Conservation (phyloP, 768 basidiomycete genomes). For the Pisolithus sp. region DNA sequence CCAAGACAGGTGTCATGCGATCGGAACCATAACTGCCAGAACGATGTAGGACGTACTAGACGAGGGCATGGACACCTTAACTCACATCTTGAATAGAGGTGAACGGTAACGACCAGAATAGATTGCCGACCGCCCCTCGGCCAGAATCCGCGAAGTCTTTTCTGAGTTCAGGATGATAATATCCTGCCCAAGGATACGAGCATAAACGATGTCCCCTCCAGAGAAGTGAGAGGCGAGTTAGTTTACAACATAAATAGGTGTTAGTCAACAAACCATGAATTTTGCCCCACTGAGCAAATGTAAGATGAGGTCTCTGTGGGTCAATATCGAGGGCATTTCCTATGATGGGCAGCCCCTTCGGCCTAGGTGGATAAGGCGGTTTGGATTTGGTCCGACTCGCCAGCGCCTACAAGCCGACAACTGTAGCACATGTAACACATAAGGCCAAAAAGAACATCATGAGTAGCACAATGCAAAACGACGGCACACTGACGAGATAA, state of each 20-base stretch:
- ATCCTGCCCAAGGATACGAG: neutral
- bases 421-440: neutral
- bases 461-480: no score
- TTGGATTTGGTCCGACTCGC: neutral
- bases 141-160: constrained; percentile 1
- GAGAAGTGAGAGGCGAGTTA: neutral
- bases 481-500: no score
- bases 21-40: constrained; percentile 5
- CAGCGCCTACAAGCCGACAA: neutral
- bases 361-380: constrained; percentile 12
- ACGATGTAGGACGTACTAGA: neutral
- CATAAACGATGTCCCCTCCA: constrained; percentile 5
- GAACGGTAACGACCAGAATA: constrained; percentile 2
- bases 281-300: constrained; percentile 16
- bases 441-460: neutral
- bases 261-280: constrained; percentile 10
- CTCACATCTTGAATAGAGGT: neutral
- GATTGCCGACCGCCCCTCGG: neutral
- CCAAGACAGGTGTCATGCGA: constrained; percentile 4
- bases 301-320: constrained; percentile 5
- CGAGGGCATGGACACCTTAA: neutral
- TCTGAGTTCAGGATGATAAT: constrained; percentile 7
- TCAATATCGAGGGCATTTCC: constrained; percentile 11
- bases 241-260: neutral
- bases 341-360: constrained; percentile 8